Evolutionary conservation across 148 eudicot genomes (phyloP), one percentile per base, ranked within the genome.

Genomic region (Gaultheria prostrata): DNA sequence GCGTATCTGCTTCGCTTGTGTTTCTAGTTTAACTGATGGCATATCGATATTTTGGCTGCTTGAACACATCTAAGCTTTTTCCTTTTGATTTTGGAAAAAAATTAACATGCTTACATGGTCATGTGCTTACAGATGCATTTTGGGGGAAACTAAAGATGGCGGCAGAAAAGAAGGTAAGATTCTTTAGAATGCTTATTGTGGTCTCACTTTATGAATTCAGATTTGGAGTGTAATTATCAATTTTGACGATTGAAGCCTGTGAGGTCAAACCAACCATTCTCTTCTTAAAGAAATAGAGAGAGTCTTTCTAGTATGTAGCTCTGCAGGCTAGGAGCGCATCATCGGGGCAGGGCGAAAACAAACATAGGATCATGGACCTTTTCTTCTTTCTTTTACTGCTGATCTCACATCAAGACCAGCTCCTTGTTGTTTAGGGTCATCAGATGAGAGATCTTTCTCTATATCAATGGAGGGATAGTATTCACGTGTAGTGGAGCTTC

Each of bases 61-160:
- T 79, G 78, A 12, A 56, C 21, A 9, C 63, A 18, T 69, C 13
- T 72, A 69, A 33, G 48, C 61, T n/a, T 84, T 24, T 8, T 18
- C 9, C 1, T 57, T 28, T 12, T 20, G 56, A 32, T 79, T 46
- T 51, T 67, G 49, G n/a, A 54, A 79, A 35, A 32, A 70, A 33
- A 49, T 20, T 49, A 8, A 78, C 57, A 59, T 67, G 32, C 48
- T 72, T 15, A 18, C 24, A 46, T 45, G 79, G 28, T 28, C 76
- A 13, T 82, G 65, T 80, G 57, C 75, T 76, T 26, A 77, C 92
- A 90, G 92, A 86, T 81, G 88, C 82, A 82, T 90, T 90, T 84
- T 90, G 91, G 92, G 85, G 82, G 75, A 89, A 86, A 75, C 79
- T 90, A 72, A 87, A 82, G 80, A 87, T 87, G 85, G 86, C 88